Conservation (phyloP, 352 stramenopile genomes). For the Globisporangium nunn region DNA sequence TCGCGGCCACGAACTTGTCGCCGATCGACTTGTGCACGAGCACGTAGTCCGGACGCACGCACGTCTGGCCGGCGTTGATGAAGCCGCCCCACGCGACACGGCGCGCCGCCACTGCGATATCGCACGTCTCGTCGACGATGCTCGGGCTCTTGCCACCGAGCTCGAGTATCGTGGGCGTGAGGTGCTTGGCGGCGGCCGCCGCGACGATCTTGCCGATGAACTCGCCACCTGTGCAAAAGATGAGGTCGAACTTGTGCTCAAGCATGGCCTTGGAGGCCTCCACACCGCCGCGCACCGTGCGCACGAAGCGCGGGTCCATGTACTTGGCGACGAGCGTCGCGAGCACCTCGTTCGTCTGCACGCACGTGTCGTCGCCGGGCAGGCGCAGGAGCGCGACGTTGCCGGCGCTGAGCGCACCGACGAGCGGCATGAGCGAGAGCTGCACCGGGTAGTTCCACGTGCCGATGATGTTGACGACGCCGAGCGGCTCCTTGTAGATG, state of each 20-base stretch:
- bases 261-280: constrained; percentile 61
- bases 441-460: constrained; percentile 90
- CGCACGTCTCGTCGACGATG: constrained; percentile 71
- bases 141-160: constrained; percentile 90
- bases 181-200: constrained; percentile 83
- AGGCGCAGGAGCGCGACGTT: constrained; percentile 91
- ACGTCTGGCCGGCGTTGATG: constrained; percentile 92
- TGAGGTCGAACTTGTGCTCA: constrained; percentile 42
- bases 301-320: constrained; percentile 54
- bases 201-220: constrained; percentile 87
- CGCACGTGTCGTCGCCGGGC: constrained; percentile 72
- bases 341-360: constrained; percentile 41
- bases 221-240: constrained; percentile 53
- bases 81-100: constrained; percentile 61
- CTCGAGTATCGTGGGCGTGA: constrained; percentile 92
- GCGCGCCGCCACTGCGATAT: constrained; percentile 42
- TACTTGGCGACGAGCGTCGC: constrained; percentile 45
- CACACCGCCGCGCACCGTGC: constrained; percentile 74
- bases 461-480: constrained; percentile 80
- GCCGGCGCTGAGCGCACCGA: constrained; percentile 82
- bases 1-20: constrained; percentile 37
- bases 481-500: constrained; percentile 61
- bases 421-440: constrained; percentile 65
- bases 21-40: constrained; percentile 73
- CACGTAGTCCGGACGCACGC: constrained; percentile 92